A percentile compares a stretch with the other conserved stretches of the same genome.
These are phyloP conservation scores for Mrakia hoshinonis DNA, from an alignment of 768 basidiomycete species.

Conservation along the genomic window DNA sequence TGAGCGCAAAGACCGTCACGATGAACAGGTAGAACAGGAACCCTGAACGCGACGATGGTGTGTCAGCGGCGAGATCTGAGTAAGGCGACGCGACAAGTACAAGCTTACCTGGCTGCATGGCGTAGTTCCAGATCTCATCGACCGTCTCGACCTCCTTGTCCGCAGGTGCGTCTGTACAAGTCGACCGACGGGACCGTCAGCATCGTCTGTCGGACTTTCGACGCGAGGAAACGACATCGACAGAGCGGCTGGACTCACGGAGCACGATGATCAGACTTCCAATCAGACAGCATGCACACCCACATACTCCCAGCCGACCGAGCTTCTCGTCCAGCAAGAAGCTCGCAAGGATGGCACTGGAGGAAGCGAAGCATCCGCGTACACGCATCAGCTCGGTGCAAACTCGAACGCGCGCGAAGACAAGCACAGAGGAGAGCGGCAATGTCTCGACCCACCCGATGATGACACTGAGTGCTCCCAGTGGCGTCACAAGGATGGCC, in stretches of 20 bases:
- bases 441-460: conserved; percentile 61
- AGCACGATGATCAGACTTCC: conserved; percentile 91
- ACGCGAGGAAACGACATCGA: background rate
- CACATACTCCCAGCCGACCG: conserved; percentile 67
- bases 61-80: background rate
- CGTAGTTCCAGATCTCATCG: conserved; percentile 83
- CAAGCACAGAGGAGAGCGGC: too few relatives aligned
- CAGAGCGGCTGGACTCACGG: conserved; percentile 42
- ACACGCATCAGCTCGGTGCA: too few relatives aligned
- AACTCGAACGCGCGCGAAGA: background rate
- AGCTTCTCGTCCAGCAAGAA: conserved; percentile 87
- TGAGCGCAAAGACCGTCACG: conserved; percentile 52
- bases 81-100: background rate
- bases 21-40: conserved; percentile 27
- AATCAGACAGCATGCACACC: conserved; percentile 42
- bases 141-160: conserved; percentile 89
- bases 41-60: background rate
- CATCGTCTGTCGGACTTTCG: too few relatives aligned
- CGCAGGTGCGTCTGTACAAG: conserved; percentile 64
- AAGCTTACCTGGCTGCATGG: conserved; percentile 74
- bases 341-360: conserved; percentile 87
- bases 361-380: too few relatives aligned
- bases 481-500: conserved; percentile 91
- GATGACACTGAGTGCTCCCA: conserved; percentile 92
- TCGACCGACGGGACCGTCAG: too few relatives aligned